Base-by-base conservation (phyloP, 257 asterid species). In the Cynanchum wilfordii region DNA sequence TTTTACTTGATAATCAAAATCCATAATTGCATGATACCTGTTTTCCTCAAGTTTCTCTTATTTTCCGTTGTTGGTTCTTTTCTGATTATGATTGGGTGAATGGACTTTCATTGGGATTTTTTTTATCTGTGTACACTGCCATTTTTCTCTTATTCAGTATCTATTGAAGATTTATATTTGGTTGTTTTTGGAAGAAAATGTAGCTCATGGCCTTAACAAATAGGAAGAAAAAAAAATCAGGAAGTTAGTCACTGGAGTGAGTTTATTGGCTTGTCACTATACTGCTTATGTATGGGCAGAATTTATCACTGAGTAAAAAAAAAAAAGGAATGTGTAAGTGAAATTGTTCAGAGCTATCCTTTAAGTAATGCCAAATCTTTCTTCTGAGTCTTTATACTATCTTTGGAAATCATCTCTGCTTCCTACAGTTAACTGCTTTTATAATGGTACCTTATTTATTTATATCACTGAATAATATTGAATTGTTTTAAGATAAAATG, bases 281-380 rank as follows among this genome's bases (percentile, higher is more conserved):
- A 2, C 65, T 47, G 6, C 63, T 49, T 47, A n/a, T 7, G 40
- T 50, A 62, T 29, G 27, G 27, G 1, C 63, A 10, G 20, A 27
- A 0, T 54, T 52, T 8, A n/a, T 70, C 50, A 33, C 7, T 25
- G 25, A 29, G 20, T 10, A 44, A 11, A 25, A 40, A 8, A 38
- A 11, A 17, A 15, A 20, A 24, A 24, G 16, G 12, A 71, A 56
- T 38, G 55, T 54, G 66, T 15, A 38, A 3, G 42, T 47, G 69
- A 54, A 17, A 12, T 7, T 72, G 8, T 27, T 44, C 15, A 9
- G 10, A 0, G 33, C 24, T 50, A 42, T 22, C 13, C 25, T 5
- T 36, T 7, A 40, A 25, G 75, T n/a, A 42, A 71, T 72, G 67
- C 38, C 4, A 44, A 13, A 19, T 68, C 22, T 72, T 62, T 33